These are phyloP conservation scores for Suillus luteus DNA, from an alignment of 768 basidiomycete species.

Conservation along the genomic window DNA sequence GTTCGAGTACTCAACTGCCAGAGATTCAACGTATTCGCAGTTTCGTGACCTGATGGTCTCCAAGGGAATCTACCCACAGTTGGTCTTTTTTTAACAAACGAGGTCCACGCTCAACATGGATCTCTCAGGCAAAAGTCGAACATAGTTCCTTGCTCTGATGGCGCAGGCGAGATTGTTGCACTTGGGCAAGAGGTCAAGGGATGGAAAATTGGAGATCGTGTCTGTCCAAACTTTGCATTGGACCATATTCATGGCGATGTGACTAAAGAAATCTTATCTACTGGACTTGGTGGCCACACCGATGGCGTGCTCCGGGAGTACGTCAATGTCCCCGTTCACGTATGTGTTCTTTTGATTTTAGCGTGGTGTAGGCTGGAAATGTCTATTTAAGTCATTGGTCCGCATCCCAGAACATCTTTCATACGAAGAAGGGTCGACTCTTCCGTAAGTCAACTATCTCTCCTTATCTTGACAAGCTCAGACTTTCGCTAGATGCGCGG, in stretches of 20 bases:
- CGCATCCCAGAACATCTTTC: conserved; percentile 56
- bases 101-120: conserved; percentile 36
- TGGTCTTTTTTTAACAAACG: conserved; percentile 19
- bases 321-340: conserved; percentile 49
- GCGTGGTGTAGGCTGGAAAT: not conserved
- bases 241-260: conserved; percentile 51
- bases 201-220: conserved; percentile 59
- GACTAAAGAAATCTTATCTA: conserved; percentile 34
- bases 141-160: conserved; percentile 45
- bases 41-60: conserved; percentile 54
- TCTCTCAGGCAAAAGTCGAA: conserved; percentile 26
- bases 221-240: conserved; percentile 52
- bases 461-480: not conserved
- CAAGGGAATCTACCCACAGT: conserved; percentile 41
- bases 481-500: conserved; percentile 46
- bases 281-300: conserved; percentile 47
- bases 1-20: not conserved
- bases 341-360: conserved; percentile 18
- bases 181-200: conserved; percentile 41
- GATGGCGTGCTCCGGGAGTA: conserved; percentile 60
- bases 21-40: conserved; percentile 24
- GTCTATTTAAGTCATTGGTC: conserved; percentile 44
- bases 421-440: conserved; percentile 64
- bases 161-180: conserved; percentile 58
- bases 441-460: conserved; percentile 44